These are phyloP conservation scores for Choricystis sp. DNA, from an alignment of 139 green algal genomes.

Conservation along the genomic window DNA sequence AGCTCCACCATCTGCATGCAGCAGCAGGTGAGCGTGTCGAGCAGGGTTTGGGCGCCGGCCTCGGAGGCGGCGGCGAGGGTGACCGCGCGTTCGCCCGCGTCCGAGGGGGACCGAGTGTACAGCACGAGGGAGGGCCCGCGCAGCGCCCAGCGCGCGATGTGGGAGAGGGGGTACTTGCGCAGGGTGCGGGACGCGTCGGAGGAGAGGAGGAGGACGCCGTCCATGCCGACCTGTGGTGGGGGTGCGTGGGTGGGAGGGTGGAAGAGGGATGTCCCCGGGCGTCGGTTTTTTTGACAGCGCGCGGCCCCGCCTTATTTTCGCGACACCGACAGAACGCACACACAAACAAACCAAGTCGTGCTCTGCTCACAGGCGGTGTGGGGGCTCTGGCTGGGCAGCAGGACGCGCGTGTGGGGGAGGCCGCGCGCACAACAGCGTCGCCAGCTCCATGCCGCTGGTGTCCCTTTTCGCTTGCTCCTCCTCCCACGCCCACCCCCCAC, in stretches of 20 bases:
- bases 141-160: constrained; percentile 54
- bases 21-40: constrained; percentile 72
- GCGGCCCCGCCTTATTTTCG: too few relatives aligned
- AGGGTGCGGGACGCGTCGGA: constrained; percentile 23
- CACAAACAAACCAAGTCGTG: too few relatives aligned
- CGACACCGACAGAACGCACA: too few relatives aligned
- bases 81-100: constrained; percentile 66
- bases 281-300: too few relatives aligned
- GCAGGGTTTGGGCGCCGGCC: constrained; percentile 34
- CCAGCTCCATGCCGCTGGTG: not conserved
- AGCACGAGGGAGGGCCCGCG: constrained; percentile 43
- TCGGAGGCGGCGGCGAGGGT: constrained; percentile 34
- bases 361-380: too few relatives aligned
- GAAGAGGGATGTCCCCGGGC: too few relatives aligned
- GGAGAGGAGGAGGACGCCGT: constrained; percentile 54
- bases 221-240: constrained; percentile 43
- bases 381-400: too few relatives aligned
- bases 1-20: constrained; percentile 82
- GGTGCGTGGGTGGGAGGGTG: not conserved
- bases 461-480: not conserved
- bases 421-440: too few relatives aligned
- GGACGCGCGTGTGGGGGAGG: too few relatives aligned
- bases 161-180: constrained; percentile 57
- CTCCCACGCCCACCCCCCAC: not conserved
- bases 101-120: constrained; percentile 57